Conservation (phyloP, 345 rosid genomes). For the Odontarrhena argentea region DNA sequence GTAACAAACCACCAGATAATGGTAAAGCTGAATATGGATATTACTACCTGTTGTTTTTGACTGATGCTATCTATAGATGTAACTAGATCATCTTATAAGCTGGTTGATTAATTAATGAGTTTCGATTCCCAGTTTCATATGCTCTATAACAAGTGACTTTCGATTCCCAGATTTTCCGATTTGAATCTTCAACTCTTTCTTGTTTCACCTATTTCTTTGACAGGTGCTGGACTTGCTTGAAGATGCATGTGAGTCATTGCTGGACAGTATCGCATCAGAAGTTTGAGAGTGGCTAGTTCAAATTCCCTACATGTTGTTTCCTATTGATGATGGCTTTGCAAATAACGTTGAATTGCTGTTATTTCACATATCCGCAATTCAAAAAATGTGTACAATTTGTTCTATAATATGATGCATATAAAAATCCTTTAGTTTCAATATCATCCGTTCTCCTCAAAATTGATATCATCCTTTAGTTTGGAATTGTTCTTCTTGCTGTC, state of each 20-base stretch:
- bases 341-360: too few species aligned
- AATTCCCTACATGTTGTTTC: too few species aligned
- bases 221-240: constrained; percentile 89
- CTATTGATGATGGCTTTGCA: too few species aligned
- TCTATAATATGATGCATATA: too few species aligned
- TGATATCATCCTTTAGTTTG: too few species aligned
- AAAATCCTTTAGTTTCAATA: too few species aligned
- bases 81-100: background rate
- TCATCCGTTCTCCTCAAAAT: too few species aligned
- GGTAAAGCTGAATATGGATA: background rate
- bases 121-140: background rate
- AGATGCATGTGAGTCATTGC: constrained; percentile 88
- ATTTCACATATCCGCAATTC: too few species aligned
- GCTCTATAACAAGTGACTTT: background rate
- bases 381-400: too few species aligned
- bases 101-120: background rate
- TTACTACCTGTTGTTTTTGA: background rate
- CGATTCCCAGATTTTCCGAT: background rate
- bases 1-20: constrained; percentile 41
- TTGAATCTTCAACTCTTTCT: background rate
- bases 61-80: background rate
- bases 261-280: constrained; percentile 67
- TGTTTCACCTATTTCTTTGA: background rate
- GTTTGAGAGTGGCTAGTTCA: background rate
- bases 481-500: too few species aligned